These are phyloP conservation scores for Backusella tuberculispora DNA, from an alignment of 192 early-diverging fungal genomes.

Conservation along the genomic window DNA sequence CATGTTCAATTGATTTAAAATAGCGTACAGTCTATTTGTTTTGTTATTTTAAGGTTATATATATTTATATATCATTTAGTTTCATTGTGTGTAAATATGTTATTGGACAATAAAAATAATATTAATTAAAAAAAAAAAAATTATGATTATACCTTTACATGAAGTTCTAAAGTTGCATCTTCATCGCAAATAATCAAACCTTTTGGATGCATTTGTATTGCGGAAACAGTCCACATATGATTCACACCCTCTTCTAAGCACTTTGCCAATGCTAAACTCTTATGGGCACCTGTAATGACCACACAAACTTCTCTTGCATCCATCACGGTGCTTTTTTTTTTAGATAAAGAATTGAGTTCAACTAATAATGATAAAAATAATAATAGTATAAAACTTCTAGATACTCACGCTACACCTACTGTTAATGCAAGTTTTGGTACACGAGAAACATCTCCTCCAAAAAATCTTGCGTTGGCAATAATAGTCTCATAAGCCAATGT, in stretches of 20 bases:
- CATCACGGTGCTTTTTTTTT: conserved; percentile 72
- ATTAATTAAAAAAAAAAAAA: neutral
- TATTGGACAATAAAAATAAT: neutral
- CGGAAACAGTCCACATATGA: conserved; percentile 91
- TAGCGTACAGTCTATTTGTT: conserved; percentile 81
- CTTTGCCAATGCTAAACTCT: conserved; percentile 49
- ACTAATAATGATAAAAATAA: neutral
- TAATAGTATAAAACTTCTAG: neutral
- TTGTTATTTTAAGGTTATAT: neutral
- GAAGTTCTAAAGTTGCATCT: conserved; percentile 85
- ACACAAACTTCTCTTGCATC: conserved; percentile 84
- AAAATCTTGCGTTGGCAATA: conserved; percentile 86
- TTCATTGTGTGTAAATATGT: neutral
- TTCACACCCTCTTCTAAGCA: conserved; percentile 70
- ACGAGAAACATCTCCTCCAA: conserved; percentile 80
- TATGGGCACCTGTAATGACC: conserved; percentile 87
- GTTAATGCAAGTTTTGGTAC: conserved; percentile 88
- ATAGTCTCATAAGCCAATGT: conserved; percentile 90
- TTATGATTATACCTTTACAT: conserved; percentile 65
- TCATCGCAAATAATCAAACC: conserved; percentile 88
- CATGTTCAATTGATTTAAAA: conserved; percentile 88
- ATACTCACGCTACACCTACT: conserved; percentile 76
- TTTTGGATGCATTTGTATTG: conserved; percentile 83
- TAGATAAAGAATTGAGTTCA: neutral
- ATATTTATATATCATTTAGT: neutral